Evolutionary conservation across 257 asterid genomes (phyloP), one percentile per base, ranked within the genome.

Genomic region (Penstemon davidsonii): DNA sequence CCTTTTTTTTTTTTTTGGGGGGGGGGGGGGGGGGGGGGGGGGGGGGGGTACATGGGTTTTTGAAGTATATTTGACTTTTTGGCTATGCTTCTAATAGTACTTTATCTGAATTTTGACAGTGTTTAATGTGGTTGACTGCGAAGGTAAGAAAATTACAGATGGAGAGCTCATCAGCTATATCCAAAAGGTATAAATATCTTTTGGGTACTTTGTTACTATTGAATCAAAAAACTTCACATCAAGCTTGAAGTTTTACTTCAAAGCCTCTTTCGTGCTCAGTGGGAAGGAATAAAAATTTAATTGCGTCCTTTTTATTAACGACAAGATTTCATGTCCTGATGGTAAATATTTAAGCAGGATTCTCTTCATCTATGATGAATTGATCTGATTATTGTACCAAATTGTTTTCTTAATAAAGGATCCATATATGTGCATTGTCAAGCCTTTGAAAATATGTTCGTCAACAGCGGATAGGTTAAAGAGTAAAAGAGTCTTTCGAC

Each of bases 91-190:
- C 36, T 64, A 38, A 8, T 49, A 53, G 55, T 36, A 50, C 9
- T 51, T 38, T 61, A 45, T 8, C 69, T 54, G 10, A 4, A 46
- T 47, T 64, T 73, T 69, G 60, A 4, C 88, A 89, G 96, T 89
- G 54, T 89, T 89, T 67, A 77, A 85, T 37, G 96, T 89, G 80
- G 84, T 79, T 25, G 89, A 82, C 68, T 81, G 61, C 9, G 78
- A 75, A 64, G 90, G 92, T 61, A 73, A 78, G 68, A 89, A 89
- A 79, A 72, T 89, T 60, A 77, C 84, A 77, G 89, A 85, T 78
- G 76, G 62, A 75, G 82, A 73, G 69, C 65, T 83, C 68, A 74
- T 89, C 75, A 79, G 68, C 71, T 79, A 84, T 75, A 85, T 89
- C 64, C 84, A 85, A 66, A 79, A 78, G 95, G 96, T 89, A 82